Evolutionary conservation across 768 basidiomycete genomes (phyloP).

Genomic region (Pleurotus cornucopiae): DNA sequence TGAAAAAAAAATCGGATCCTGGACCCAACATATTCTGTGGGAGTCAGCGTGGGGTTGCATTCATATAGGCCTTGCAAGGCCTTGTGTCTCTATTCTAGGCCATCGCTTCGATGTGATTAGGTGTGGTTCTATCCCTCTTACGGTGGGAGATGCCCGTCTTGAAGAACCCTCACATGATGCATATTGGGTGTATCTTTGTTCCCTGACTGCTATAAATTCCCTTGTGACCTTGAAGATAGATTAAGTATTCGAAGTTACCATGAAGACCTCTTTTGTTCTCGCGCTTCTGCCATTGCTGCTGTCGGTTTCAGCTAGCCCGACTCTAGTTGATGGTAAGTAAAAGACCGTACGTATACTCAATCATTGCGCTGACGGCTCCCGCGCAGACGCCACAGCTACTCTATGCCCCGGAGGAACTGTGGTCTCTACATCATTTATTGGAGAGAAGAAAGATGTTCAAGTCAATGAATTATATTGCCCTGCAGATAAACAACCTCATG

Average conservation of each 20-base stretch:
- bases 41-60: too few relatives aligned
- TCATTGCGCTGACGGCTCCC: background rate
- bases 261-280: background rate
- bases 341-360: too few relatives aligned
- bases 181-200: background rate
- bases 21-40: too few relatives aligned
- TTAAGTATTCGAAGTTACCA: background rate
- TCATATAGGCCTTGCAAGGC: too few relatives aligned
- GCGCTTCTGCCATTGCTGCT: background rate
- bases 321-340: background rate
- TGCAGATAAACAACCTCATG: background rate
- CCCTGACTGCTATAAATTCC: background rate
- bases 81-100: too few relatives aligned
- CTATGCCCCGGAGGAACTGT: constrained; percentile 18
- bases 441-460: constrained; percentile 38
- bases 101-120: too few relatives aligned
- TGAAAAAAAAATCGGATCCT: too few relatives aligned
- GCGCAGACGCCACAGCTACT: background rate
- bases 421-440: constrained; percentile 30
- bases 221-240: background rate
- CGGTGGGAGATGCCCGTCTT: background rate
- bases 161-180: background rate
- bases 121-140: too few relatives aligned
- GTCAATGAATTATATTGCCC: constrained; percentile 32
- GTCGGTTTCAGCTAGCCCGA: background rate